These are phyloP conservation scores for Styphnolobium japonicum DNA, from an alignment of 306 rosid genomes.

Conservation along the genomic window DNA sequence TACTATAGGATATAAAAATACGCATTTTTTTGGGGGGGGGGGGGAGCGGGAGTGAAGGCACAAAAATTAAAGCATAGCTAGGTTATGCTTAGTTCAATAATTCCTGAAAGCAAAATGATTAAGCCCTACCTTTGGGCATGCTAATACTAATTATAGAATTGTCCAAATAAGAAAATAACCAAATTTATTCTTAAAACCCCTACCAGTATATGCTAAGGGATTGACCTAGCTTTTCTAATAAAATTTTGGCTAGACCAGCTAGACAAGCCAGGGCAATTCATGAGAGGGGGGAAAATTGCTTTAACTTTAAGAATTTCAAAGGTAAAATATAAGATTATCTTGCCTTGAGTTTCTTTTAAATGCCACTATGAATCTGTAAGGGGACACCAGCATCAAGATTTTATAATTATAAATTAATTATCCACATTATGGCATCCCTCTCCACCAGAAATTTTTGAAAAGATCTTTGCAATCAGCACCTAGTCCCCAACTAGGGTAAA, in stretches of 20 bases:
- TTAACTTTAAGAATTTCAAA: neutral
- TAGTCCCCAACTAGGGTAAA: neutral
- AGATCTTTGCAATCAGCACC: neutral
- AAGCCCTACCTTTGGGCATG: neutral
- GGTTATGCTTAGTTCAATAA: neutral
- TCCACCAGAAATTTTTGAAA: neutral
- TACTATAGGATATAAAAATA: too few relatives aligned
- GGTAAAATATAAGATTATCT: neutral
- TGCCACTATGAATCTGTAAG: neutral
- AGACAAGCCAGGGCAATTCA: neutral
- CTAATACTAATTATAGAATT: neutral
- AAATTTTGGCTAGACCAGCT: neutral
- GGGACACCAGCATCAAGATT: neutral
- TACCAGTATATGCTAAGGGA: neutral
- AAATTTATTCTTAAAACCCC: neutral
- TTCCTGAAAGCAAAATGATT: neutral
- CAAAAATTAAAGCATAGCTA: neutral
- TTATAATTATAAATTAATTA: neutral
- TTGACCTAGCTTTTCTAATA: neutral
- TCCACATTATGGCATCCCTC: neutral
- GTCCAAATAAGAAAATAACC: neutral
- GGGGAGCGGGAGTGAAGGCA: too few relatives aligned
- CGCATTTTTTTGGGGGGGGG: too few relatives aligned
- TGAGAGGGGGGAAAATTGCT: neutral
- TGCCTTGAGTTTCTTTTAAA: neutral